Conservation (phyloP, 176 grass and related monocot genomes). For the Carex pumila region DNA sequence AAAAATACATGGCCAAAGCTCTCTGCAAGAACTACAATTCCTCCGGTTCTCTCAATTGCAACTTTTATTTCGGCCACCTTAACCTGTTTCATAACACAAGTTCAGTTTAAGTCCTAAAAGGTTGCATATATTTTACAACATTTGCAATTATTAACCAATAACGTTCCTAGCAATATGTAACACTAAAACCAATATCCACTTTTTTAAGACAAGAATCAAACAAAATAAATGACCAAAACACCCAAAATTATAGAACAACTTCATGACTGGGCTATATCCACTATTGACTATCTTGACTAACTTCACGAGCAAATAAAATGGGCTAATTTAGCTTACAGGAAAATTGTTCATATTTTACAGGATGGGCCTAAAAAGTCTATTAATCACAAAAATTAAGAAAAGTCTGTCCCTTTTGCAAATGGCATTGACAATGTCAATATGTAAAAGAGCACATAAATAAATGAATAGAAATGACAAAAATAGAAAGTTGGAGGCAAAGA, state of each 20-base stretch:
- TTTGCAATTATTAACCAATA: neutral
- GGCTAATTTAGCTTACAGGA: neutral
- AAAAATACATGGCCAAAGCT: slow-evolving; percentile 95
- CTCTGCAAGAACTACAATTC: slow-evolving; percentile 84
- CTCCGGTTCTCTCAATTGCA: slow-evolving; percentile 81
- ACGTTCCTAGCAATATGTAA: neutral
- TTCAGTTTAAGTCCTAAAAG: slow-evolving; percentile 1
- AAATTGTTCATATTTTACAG: neutral
- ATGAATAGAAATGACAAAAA: neutral
- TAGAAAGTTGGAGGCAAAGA: neutral
- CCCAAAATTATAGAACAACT: neutral
- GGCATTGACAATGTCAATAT: neutral
- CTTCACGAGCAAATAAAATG: neutral
- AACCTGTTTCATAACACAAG: slow-evolving; percentile 43
- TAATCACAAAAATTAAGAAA: neutral
- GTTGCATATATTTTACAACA: neutral
- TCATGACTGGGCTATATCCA: neutral
- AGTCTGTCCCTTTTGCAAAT: neutral
- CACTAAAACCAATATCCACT: neutral
- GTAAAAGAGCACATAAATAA: neutral
- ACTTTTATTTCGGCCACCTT: slow-evolving; percentile 93
- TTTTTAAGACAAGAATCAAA: neutral
- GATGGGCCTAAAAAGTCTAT: neutral
- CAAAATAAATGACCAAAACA: neutral
- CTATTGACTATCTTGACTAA: neutral